Evolutionary conservation across 2,329 filamentous ascomycete genomes (phyloP).

Genomic region (Penicillium verrucosum): DNA sequence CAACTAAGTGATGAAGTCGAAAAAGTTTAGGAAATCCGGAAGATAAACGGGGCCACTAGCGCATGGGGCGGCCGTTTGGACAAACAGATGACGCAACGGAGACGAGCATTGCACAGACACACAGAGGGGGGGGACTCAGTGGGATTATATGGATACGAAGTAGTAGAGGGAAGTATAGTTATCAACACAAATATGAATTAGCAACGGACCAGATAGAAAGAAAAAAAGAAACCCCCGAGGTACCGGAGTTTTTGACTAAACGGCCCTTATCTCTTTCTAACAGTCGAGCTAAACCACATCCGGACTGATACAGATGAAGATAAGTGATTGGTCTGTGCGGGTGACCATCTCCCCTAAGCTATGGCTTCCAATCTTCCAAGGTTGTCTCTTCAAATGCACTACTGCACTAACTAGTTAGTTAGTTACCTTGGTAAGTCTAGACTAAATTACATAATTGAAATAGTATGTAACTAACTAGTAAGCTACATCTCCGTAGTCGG

Average conservation of each 20-base stretch:
- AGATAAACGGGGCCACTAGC: slow-evolving; percentile 18
- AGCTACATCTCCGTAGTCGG: slow-evolving; percentile 1
- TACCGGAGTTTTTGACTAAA: slow-evolving; percentile 7
- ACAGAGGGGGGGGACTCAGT: not conserved
- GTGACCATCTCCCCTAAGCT: not conserved
- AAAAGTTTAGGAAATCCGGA: slow-evolving; percentile 9
- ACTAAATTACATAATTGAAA: not conserved
- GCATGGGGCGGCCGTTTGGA: slow-evolving; percentile 10
- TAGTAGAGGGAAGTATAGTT: not conserved
- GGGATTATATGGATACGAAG: not conserved
- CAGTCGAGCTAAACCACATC: slow-evolving; percentile 1
- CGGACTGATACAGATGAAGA: slow-evolving; percentile 5
- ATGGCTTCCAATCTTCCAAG: not conserved
- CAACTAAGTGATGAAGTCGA: not conserved
- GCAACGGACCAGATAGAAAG: slow-evolving; percentile 3
- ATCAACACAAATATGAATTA: slow-evolving; percentile 1
- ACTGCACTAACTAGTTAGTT: not conserved
- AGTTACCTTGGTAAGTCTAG: too few relatives aligned
- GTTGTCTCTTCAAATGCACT: not conserved
- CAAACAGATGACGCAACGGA: slow-evolving; percentile 21
- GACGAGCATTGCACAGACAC: not conserved
- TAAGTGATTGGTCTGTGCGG: not conserved
- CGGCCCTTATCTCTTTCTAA: slow-evolving; percentile 1
- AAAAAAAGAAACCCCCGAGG: not conserved
- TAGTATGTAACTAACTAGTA: not conserved